Evolutionary conservation across 371 early-diverging fungal species (phyloP), one percentile per base, ranked within the genome.

Genomic region (Syncephalis fuscata): DNA sequence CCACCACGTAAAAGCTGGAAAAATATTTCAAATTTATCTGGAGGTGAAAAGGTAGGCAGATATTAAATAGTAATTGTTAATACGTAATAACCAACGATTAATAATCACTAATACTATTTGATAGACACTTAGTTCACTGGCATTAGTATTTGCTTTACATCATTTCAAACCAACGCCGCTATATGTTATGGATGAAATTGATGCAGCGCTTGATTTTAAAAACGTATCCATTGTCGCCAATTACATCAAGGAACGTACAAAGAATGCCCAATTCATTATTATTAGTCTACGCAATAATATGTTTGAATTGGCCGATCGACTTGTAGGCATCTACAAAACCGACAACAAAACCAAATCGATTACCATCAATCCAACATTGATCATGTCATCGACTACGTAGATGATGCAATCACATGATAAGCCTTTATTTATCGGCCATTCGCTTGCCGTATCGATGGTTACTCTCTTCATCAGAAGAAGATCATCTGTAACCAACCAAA

Each of bases 1-100:
- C 99, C 99, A 3, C 99, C 99, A 20, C 98, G 97, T 63, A 99
- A 99, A 73, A 88, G 92, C 51, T 99, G 99, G 99, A 99, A 99
- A 60, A 96, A 96, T 62, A 97, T 99, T 49, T 81, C 92, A 3
- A 94, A 99, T 62, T 63, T 99, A 19, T 97, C 98, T 20, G 99
- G 99, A 53, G 99, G 99, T 54, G 99, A 99, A 70, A 98, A 99
- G 81, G 87, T 85, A 69, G 50, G 25, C 27, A 27, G 32, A n/a
- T 41, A 17, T 50, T 27, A 22, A 22, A 22, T 20, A 0, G 21
- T 25, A 7, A 23, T 49, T n/a, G n/a, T n/a, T n/a, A n/a, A n/a
- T n/a, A n/a, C n/a, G n/a, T n/a, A n/a, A n/a, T n/a, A n/a, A n/a
- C n/a, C n/a, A n/a, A n/a, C n/a, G n/a, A n/a, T n/a, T n/a, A n/a